Conservation (phyloP, 225 moss, liverwort and hornwort species). For the Climacium dendroides region DNA sequence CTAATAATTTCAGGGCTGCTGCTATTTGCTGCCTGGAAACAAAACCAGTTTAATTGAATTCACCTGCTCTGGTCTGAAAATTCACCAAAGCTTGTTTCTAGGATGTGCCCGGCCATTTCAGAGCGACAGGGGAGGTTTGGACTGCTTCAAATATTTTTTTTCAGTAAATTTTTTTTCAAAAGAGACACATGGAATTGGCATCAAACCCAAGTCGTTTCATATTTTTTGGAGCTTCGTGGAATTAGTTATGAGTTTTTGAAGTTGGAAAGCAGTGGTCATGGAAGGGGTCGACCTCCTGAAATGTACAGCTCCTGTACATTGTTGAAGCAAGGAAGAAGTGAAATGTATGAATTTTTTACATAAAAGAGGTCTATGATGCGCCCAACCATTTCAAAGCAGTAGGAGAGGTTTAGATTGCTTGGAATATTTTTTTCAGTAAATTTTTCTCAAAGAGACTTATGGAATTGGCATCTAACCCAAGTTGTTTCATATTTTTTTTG, state of each 20-base stretch:
- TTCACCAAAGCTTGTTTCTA: not conserved
- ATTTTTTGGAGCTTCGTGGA: not conserved
- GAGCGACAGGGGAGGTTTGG: not conserved
- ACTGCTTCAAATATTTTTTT: not conserved
- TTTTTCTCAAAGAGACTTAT: no score
- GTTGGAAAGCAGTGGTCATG: fast-evolving
- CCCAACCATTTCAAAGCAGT: no score
- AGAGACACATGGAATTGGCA: not conserved
- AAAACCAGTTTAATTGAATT: not conserved
- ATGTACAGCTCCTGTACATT: not conserved
- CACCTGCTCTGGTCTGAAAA: not conserved
- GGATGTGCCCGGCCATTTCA: no score
- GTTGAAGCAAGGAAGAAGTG: fast-evolving
- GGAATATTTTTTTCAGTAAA: not conserved
- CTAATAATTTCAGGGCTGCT: not conserved
- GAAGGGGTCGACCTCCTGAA: fast-evolving
- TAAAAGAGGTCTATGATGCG: no score
- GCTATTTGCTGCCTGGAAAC: not conserved
- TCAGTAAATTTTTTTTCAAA: no score
- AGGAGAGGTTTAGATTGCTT: not conserved
- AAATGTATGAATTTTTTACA: no score
- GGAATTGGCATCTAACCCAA: not conserved
- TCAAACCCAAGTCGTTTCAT: fast-evolving
- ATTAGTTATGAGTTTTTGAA: not conserved
- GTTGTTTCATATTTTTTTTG: not conserved